Percentiles rank a stretch among this genome's conserved stretches.
phyloP scores from a whole-genome alignment of 2,329 filamentous ascomycete species.

The Cladophialophora exuberans region DNA sequence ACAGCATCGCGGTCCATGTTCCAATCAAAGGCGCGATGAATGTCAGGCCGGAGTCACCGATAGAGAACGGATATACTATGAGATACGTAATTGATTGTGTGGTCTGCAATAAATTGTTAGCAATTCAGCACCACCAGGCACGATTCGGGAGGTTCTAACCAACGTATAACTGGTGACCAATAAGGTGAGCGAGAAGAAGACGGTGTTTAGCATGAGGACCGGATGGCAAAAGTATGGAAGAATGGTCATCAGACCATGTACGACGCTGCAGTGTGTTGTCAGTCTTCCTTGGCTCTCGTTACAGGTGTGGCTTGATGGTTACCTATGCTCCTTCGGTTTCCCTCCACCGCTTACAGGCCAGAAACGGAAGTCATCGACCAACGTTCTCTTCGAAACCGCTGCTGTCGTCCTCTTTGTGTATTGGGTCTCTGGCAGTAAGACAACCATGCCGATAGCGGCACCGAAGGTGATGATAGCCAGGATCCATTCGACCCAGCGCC shows the following conservation, averaged over 20 bases:
- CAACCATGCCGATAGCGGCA: conserved; percentile 41
- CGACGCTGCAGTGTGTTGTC: background rate
- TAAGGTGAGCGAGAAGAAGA: conserved; percentile 18
- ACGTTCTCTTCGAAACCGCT: background rate
- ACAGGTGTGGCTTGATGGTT: no score
- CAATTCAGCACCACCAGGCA: background rate
- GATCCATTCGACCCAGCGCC: conserved; percentile 24
- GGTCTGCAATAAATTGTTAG: conserved; percentile 3
- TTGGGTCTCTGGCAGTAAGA: conserved; percentile 23
- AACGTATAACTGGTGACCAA: conserved; percentile 17
- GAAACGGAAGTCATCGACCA: conserved; percentile 16
- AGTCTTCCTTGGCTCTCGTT: background rate
- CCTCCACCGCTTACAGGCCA: conserved; percentile 21
- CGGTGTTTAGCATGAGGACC: conserved; percentile 16
- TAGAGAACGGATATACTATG: conserved; percentile 63
- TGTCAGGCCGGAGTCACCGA: conserved; percentile 49
- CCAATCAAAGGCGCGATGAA: conserved; percentile 25
- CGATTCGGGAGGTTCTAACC: conserved; percentile 10
- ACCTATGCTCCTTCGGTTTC: conserved; percentile 18
- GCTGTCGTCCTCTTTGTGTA: background rate
- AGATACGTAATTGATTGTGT: conserved; percentile 58
- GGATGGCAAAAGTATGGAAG: conserved; percentile 21
- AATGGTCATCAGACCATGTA: conserved; percentile 13
- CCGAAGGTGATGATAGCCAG: conserved; percentile 45
- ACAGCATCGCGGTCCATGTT: conserved; percentile 19